phyloP scores from a whole-genome alignment of 257 asterid species.

The Solanum habrochaites region DNA sequence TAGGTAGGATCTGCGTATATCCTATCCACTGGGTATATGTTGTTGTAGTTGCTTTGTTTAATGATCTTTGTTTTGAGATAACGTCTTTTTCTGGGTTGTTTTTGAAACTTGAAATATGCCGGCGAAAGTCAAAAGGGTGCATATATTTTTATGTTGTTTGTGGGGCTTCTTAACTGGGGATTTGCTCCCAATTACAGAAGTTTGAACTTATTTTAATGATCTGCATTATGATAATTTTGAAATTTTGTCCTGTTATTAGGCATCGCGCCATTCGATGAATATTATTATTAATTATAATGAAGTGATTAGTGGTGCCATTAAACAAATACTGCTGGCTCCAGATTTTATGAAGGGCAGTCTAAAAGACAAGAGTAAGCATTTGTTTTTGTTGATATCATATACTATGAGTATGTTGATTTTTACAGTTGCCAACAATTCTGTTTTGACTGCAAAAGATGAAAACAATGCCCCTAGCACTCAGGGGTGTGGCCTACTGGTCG shows the following conservation, averaged over 20 bases:
- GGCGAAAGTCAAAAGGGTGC: slow-evolving; percentile 34
- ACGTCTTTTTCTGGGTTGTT: neutral
- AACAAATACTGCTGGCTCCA: slow-evolving; percentile 6
- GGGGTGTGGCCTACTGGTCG: fast-evolving
- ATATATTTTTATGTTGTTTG: slow-evolving; percentile 1
- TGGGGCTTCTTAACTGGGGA: slow-evolving; percentile 19
- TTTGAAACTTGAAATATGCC: slow-evolving; percentile 28
- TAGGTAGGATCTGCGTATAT: neutral
- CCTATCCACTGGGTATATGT: neutral
- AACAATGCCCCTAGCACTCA: neutral
- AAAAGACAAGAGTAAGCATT: slow-evolving; percentile 2
- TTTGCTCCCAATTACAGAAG: slow-evolving; percentile 18
- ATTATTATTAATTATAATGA: slow-evolving; percentile 10
- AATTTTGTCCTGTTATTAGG: neutral
- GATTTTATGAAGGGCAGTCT: neutral
- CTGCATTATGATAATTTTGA: slow-evolving; percentile 5
- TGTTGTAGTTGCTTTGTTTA: neutral
- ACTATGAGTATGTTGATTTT: neutral
- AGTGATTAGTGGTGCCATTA: neutral
- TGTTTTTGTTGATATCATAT: neutral
- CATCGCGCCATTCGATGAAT: neutral
- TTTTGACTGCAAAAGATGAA: neutral
- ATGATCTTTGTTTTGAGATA: neutral
- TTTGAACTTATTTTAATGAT: slow-evolving; percentile 22
- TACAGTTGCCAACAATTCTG: neutral